Conservation (phyloP, 768 basidiomycete genomes). For the Podaxis sp. region DNA sequence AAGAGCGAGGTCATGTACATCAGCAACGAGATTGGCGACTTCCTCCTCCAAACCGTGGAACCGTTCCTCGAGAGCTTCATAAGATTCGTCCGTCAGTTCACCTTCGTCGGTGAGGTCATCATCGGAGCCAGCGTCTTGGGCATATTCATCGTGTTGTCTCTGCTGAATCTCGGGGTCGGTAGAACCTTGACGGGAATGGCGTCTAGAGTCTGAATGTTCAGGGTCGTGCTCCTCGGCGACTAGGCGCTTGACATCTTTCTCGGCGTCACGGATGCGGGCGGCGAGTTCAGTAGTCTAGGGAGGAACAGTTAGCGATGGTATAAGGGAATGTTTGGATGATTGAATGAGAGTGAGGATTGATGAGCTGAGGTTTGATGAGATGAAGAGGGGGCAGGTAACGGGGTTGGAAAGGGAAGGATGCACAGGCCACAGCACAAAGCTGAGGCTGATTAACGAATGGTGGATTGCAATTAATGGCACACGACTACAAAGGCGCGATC, state of each 20-base stretch:
- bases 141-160: conserved; percentile 37
- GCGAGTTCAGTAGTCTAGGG: conserved; percentile 80
- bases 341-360: too few species aligned
- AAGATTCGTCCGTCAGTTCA: conserved; percentile 47
- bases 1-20: conserved; percentile 87
- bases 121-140: conserved; percentile 71
- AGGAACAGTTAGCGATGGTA: background rate
- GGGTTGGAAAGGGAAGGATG: background rate
- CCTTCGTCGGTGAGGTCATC: conserved; percentile 46
- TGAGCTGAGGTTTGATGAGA: background rate
- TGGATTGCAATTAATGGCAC: background rate
- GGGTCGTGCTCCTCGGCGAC: conserved; percentile 52
- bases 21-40: conserved; percentile 91
- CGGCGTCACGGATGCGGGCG: conserved; percentile 77
- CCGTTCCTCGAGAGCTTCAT: conserved; percentile 78
- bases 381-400: background rate
- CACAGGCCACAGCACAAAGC: background rate
- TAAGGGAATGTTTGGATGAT: background rate
- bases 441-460: background rate
- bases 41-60: conserved; percentile 91
- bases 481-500: background rate
- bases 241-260: conserved; percentile 76
- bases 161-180: conserved; percentile 63
- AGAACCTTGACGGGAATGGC: conserved; percentile 22
- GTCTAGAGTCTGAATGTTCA: conserved; percentile 16